These are phyloP conservation scores for Paraphaeosphaeria sporulosa DNA, from an alignment of 2,329 filamentous ascomycete species.

Conservation along the genomic window DNA sequence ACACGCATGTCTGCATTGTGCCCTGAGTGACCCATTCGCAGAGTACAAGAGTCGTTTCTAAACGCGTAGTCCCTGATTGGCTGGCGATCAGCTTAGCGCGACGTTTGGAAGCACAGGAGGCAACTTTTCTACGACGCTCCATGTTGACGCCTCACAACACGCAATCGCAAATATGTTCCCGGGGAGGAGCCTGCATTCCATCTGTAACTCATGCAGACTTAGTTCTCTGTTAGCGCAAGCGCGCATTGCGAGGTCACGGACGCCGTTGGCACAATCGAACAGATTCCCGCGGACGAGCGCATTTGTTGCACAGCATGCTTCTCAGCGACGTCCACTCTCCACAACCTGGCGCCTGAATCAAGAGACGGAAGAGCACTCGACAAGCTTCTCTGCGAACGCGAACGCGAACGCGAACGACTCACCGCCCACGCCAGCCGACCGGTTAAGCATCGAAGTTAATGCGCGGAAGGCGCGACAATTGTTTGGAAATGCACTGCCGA, in stretches of 20 bases:
- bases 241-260: slow-evolving; percentile 30
- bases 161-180: slow-evolving; percentile 38
- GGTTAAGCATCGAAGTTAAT: slow-evolving; percentile 62
- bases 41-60: neutral
- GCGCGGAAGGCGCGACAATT: slow-evolving; percentile 76
- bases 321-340: slow-evolving; percentile 33
- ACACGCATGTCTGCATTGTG: too few species aligned
- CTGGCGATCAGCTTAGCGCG: slow-evolving; percentile 26
- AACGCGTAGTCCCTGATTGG: slow-evolving; percentile 32
- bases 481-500: slow-evolving; percentile 80
- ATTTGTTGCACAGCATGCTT: slow-evolving; percentile 7
- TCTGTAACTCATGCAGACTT: slow-evolving; percentile 45
- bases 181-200: slow-evolving; percentile 35
- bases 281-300: slow-evolving; percentile 14
- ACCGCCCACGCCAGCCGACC: slow-evolving; percentile 27
- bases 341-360: slow-evolving; percentile 26
- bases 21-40: neutral
- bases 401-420: slow-evolving; percentile 8
- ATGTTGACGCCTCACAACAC: slow-evolving; percentile 15
- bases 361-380: slow-evolving; percentile 18
- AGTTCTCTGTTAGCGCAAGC: slow-evolving; percentile 34
- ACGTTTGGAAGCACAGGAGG: slow-evolving; percentile 28
- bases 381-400: slow-evolving; percentile 7
- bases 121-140: slow-evolving; percentile 36
- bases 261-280: slow-evolving; percentile 23